These are phyloP conservation scores for Laguncularia racemosa DNA, from an alignment of 345 rosid genomes.

Conservation along the genomic window DNA sequence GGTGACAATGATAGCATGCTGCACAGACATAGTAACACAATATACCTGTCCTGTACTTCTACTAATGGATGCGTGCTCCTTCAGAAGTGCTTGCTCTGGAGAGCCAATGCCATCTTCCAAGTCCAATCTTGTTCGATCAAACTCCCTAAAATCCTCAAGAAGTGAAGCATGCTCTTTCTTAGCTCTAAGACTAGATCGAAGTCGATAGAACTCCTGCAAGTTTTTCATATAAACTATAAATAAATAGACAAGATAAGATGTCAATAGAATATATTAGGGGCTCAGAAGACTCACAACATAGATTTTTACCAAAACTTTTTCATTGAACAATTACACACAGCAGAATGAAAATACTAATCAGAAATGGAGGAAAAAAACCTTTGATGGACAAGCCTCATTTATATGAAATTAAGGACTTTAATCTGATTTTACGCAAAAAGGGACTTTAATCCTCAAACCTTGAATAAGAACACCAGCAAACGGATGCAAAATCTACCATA, in stretches of 20 bases:
- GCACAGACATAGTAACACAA: not conserved
- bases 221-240: slow-evolving; percentile 18
- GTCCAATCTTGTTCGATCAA: slow-evolving; percentile 81
- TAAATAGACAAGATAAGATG: not conserved
- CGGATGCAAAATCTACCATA: no score
- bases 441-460: no score
- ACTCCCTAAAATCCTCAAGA: slow-evolving; percentile 92
- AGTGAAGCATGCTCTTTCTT: slow-evolving; percentile 94
- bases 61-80: slow-evolving; percentile 70
- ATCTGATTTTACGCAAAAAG: no score
- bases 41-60: slow-evolving; percentile 76
- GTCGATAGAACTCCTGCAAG: slow-evolving; percentile 94
- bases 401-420: no score
- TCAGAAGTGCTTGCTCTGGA: slow-evolving; percentile 69
- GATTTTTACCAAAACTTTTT: no score
- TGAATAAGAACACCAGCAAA: no score
- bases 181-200: slow-evolving; percentile 79
- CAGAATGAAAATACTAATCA: no score
- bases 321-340: no score
- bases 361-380: no score
- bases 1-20: not conserved
- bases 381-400: no score
- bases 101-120: slow-evolving; percentile 83
- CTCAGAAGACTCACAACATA: no score
- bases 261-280: not conserved